Evolutionary conservation across 2,329 filamentous ascomycete genomes (phyloP), one percentile per base, ranked within the genome.

Genomic region (Diaporthe ilicicola): DNA sequence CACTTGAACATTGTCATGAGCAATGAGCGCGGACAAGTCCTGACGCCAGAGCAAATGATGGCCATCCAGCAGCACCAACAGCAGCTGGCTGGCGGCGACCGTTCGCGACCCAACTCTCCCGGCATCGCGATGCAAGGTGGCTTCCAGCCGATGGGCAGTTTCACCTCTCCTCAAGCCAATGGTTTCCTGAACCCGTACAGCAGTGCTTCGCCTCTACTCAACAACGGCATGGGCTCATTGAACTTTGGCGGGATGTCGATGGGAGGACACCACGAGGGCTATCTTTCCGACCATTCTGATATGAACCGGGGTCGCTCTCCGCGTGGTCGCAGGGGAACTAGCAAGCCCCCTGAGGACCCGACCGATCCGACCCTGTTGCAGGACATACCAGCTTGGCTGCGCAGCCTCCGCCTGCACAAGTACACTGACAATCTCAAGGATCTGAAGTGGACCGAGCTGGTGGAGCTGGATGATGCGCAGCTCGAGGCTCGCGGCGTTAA

Each of bases 381-480:
- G 83, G 96, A 99, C 79, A 98, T 99, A 76, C 95, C 96, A 68
- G 93, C 91, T 81, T 99, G 96, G 96, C 89, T 99, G 77, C 91
- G 96, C 80, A 98, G 94, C 81, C 88, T 98, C 79, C 91, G 96
- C 72, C 87, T 99, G 77, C 96, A 99, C 87, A 99, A 99, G 86
- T 99, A 99, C 83, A 99, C 96, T 12, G 96, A 99, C 76, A 97
- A 98, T 76, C 84, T 99, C 74, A 99, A 98, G 84, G 95, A 98
- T 78, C 90, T 98, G 86, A 94, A 96, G 78, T 99, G 96, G 96
- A 93, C 92, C 34, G 96, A 99, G 67, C 84, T 99, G 76, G 86
- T 99, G 72, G 93, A 96, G 81, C 85, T 99, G 76, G 94, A 98
- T 77, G 96, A 99, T 76, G 95, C 95, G 79, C 95, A 94, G 61